A percentile compares a stretch with the other conserved stretches of the same genome.
Conservation (phyloP, 495 filamentous ascomycete genomes). For the Talaromyces wortmannii region DNA sequence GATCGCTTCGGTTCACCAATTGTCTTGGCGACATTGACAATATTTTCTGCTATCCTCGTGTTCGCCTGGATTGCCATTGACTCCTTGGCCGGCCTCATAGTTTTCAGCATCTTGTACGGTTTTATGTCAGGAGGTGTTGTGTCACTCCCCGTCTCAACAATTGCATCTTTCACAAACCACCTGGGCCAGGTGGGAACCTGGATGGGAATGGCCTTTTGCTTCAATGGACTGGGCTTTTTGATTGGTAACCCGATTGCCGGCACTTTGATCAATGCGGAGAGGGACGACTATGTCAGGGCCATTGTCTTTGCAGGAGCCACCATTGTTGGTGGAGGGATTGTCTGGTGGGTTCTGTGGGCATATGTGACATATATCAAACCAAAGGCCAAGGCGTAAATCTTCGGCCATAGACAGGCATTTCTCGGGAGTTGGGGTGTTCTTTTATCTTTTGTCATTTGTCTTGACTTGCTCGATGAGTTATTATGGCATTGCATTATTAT, state of each 20-base stretch:
- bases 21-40: conserved; percentile 19
- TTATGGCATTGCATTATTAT: too few species aligned
- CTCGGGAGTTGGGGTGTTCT: too few species aligned
- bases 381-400: background rate
- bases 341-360: background rate
- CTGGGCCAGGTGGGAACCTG: conserved; percentile 49
- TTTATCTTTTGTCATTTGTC: too few species aligned
- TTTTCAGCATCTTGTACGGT: conserved; percentile 32
- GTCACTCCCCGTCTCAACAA: conserved; percentile 19
- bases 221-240: conserved; percentile 42
- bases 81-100: conserved; percentile 24
- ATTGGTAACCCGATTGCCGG: conserved; percentile 58
- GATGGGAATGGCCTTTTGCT: conserved; percentile 53
- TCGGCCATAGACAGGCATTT: too few species aligned
- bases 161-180: conserved; percentile 23
- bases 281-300: background rate
- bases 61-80: conserved; percentile 28
- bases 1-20: conserved; percentile 27
- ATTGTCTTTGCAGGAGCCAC: background rate
- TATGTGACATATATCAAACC: background rate
- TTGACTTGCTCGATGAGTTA: too few species aligned
- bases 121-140: conserved; percentile 30
- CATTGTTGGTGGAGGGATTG: background rate
- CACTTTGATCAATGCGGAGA: conserved; percentile 28
- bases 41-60: conserved; percentile 18